Percentiles rank a stretch among this genome's conserved stretches.
Evolutionary conservation across 2,329 filamentous ascomycete genomes (phyloP).

Genomic region (Plectosphaerella cucumerina): DNA sequence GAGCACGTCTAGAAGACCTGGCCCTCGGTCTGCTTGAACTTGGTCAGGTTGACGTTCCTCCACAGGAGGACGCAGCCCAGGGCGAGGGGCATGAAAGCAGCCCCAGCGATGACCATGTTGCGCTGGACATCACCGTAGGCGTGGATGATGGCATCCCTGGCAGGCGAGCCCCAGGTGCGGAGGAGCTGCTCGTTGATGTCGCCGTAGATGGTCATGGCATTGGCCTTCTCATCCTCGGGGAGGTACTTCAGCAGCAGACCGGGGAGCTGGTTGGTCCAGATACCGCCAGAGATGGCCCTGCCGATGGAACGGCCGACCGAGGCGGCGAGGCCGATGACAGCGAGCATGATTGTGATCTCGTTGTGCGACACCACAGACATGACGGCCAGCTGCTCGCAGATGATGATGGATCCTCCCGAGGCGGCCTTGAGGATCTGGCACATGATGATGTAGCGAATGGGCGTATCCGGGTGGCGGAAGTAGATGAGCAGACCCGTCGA

Average conservation of each 20-base stretch:
- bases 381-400: conserved; percentile 22
- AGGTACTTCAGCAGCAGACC: conserved; percentile 41
- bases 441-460: conserved; percentile 51
- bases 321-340: conserved; percentile 12
- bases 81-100: conserved; percentile 29
- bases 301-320: conserved; percentile 7
- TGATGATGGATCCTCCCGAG: conserved; percentile 28
- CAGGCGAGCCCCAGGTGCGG: conserved; percentile 41
- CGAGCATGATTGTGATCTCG: conserved; percentile 24
- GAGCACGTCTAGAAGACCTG: conserved; percentile 19
- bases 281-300: background rate
- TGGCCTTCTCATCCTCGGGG: conserved; percentile 33
- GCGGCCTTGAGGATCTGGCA: conserved; percentile 58
- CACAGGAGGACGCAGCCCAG: conserved; percentile 30
- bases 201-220: conserved; percentile 36
- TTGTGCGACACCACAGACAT: conserved; percentile 25
- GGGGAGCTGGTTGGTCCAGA: conserved; percentile 27
- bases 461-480: conserved; percentile 47
- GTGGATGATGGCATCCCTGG: conserved; percentile 51
- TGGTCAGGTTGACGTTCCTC: conserved; percentile 35
- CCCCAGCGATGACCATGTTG: conserved; percentile 35
- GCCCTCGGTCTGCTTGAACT: conserved; percentile 28
- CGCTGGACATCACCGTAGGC: conserved; percentile 45
- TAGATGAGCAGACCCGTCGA: conserved; percentile 54
- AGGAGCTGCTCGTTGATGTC: conserved; percentile 46